These are phyloP conservation scores for Epithele typhae DNA, from an alignment of 768 basidiomycete species.

Conservation along the genomic window DNA sequence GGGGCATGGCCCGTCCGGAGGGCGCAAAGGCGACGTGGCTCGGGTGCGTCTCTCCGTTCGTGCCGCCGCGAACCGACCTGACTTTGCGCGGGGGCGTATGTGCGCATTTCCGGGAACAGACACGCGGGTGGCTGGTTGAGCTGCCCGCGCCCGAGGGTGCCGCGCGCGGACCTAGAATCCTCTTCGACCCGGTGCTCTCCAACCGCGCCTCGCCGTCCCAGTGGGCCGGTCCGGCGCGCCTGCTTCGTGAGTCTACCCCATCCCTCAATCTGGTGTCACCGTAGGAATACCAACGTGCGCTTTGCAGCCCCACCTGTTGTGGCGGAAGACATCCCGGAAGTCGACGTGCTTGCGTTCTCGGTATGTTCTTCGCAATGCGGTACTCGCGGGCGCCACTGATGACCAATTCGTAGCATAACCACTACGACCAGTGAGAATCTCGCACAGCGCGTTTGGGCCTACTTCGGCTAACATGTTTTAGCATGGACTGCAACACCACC, in stretches of 20 bases:
- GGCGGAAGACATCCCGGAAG: slow-evolving; percentile 40
- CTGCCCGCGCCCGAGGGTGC: slow-evolving; percentile 30
- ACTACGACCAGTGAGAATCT: slow-evolving; percentile 31
- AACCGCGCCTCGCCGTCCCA: slow-evolving; percentile 31
- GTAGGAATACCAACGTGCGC: no score
- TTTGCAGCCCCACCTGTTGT: slow-evolving; percentile 31
- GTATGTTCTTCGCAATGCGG: slow-evolving; percentile 25
- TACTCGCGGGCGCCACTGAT: background rate
- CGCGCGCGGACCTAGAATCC: slow-evolving; percentile 31
- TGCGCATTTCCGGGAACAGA: slow-evolving; percentile 13
- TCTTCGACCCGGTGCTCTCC: slow-evolving; percentile 36
- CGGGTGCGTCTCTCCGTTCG: slow-evolving; percentile 18
- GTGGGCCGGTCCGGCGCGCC: slow-evolving; percentile 28
- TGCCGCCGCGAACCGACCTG: background rate
- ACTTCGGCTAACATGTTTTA: background rate
- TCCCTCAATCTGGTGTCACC: no score
- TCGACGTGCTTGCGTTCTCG: slow-evolving; percentile 48
- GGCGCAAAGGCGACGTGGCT: slow-evolving; percentile 34
- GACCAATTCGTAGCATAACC: slow-evolving; percentile 26
- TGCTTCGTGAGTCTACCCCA: slow-evolving; percentile 26
- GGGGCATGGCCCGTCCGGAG: slow-evolving; percentile 21
- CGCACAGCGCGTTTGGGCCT: background rate
- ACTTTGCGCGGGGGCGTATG: no score
- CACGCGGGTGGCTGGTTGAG: slow-evolving; percentile 39
- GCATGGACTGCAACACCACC: slow-evolving; percentile 33